These are phyloP conservation scores for Suillus spraguei DNA, from an alignment of 768 basidiomycete genomes.

Conservation along the genomic window DNA sequence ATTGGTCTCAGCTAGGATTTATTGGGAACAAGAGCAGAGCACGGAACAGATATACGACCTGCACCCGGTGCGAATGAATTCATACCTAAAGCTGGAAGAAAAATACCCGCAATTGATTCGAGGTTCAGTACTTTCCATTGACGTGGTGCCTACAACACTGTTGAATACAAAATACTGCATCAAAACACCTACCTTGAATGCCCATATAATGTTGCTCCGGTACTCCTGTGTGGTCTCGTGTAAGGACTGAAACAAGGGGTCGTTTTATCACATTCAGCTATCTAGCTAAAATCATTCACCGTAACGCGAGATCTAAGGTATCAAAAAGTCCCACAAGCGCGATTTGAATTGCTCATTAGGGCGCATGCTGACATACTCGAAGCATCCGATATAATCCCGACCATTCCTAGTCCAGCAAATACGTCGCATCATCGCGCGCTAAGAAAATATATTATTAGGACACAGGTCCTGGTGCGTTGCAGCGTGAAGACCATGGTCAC, in stretches of 20 bases:
- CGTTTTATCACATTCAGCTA: neutral
- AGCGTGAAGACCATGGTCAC: constrained; percentile 22
- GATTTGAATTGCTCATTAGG: neutral
- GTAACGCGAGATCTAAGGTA: neutral
- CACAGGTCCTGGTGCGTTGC: constrained; percentile 20
- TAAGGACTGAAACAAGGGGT: neutral
- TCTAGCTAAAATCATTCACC: neutral
- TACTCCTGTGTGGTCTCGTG: neutral
- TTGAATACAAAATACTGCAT: neutral
- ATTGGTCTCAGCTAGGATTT: neutral
- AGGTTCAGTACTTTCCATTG: neutral
- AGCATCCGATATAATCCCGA: constrained; percentile 25
- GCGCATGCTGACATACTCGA: constrained; percentile 19
- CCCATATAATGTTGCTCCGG: neutral
- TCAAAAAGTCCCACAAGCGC: neutral
- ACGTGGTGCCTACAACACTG: neutral
- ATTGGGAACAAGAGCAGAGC: neutral
- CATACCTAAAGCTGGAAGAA: neutral
- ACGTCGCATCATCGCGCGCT: constrained; percentile 16
- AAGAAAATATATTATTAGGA: constrained; percentile 24
- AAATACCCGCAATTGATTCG: neutral
- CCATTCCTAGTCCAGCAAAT: constrained; percentile 21
- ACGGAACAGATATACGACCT: neutral
- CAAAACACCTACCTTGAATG: neutral
- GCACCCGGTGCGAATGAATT: neutral